A percentile compares a stretch with the other conserved stretches of the same genome.
Evolutionary conservation across 2,329 filamentous ascomycete genomes (phyloP).

Genomic region (Karstenula rhodostoma): DNA sequence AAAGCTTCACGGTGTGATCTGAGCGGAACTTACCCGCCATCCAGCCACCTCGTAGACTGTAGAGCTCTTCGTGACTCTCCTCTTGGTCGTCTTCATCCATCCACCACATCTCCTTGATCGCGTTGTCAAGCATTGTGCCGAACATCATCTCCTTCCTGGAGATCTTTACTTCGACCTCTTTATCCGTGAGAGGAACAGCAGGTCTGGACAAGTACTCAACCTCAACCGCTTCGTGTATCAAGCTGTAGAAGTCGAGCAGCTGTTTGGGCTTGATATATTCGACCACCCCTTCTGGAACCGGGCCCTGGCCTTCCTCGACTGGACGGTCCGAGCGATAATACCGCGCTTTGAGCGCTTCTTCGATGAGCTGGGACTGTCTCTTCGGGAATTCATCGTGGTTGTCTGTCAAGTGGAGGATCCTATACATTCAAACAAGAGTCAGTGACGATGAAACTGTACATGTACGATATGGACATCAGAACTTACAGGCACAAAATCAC

Average conservation of each 20-base stretch:
- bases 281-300: not conserved
- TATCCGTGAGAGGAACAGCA: not conserved
- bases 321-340: not conserved
- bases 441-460: not conserved
- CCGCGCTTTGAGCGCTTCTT: not conserved
- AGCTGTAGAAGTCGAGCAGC: not conserved
- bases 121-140: conserved; percentile 1
- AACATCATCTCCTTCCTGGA: not conserved
- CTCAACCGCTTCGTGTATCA: not conserved
- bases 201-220: not conserved
- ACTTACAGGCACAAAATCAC: conserved; percentile 11
- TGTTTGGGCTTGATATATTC: conserved; percentile 1
- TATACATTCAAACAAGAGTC: not conserved
- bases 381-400: not conserved
- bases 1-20: not conserved
- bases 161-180: not conserved
- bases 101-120: not conserved
- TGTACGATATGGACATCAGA: not conserved
- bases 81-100: not conserved
- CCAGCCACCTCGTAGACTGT: not conserved
- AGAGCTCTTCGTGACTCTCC: not conserved
- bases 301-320: not conserved
- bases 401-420: conserved; percentile 1
- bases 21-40: not conserved
- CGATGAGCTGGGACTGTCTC: not conserved